Evolutionary conservation across 805 yeast genomes (phyloP).

Genomic region (Ogataea wickerhamii): DNA sequence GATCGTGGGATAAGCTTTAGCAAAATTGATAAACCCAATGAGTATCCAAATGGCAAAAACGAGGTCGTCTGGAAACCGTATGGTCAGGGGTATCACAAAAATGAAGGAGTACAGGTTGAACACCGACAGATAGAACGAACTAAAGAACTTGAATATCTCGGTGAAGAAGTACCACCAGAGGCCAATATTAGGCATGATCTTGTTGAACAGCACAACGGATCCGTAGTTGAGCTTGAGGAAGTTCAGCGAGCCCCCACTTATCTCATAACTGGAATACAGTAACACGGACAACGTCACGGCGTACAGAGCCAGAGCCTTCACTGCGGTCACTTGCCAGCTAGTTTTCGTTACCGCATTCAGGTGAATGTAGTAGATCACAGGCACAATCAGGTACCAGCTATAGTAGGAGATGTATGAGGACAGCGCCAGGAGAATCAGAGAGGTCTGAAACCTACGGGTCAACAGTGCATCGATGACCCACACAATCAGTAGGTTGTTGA

Average conservation of each 20-base stretch:
- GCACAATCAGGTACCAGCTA: slow-evolving; percentile 58
- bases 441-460: slow-evolving; percentile 35
- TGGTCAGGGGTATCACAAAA: slow-evolving; percentile 69
- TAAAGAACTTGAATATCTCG: slow-evolving; percentile 89
- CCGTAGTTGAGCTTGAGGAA: slow-evolving; percentile 58
- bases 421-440: slow-evolving; percentile 54
- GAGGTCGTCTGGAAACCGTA: slow-evolving; percentile 49
- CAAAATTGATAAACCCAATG: slow-evolving; percentile 45
- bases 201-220: slow-evolving; percentile 54
- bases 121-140: slow-evolving; percentile 75
- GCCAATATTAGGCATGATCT: slow-evolving; percentile 86
- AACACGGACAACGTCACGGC: slow-evolving; percentile 27
- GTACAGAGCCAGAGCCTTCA: slow-evolving; percentile 31
- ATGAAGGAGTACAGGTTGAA: slow-evolving; percentile 72
- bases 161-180: slow-evolving; percentile 99
- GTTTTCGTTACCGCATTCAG: not conserved
- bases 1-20: slow-evolving; percentile 82
- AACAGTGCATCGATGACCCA: slow-evolving; percentile 45
- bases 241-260: slow-evolving; percentile 37
- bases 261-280: slow-evolving; percentile 36
- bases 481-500: slow-evolving; percentile 58
- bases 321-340: slow-evolving; percentile 4
- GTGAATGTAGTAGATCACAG: slow-evolving; percentile 40
- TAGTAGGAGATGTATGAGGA: slow-evolving; percentile 63
- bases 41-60: slow-evolving; percentile 39